Evolutionary conservation across 2,329 filamentous ascomycete genomes (phyloP).

Genomic region (Xylaria multiplex): DNA sequence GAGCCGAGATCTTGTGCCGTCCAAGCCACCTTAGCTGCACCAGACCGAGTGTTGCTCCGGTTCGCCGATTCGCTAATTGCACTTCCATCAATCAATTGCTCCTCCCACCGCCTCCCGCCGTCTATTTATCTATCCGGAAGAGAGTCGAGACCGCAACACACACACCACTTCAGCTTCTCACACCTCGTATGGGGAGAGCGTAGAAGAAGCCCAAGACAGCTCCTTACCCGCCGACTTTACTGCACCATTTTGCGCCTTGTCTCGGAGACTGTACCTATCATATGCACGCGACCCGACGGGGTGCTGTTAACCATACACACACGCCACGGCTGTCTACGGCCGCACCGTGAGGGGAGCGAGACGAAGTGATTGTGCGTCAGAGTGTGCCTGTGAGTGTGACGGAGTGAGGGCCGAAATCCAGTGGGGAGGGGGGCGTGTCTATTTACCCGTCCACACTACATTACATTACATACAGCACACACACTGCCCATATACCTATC

Average conservation of each 20-base stretch:
- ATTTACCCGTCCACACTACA: neutral
- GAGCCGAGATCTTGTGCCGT: neutral
- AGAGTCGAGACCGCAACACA: neutral
- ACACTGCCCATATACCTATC: too few species aligned
- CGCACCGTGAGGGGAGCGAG: neutral
- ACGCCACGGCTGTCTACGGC: constrained; percentile 16
- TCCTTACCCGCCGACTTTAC: constrained; percentile 14
- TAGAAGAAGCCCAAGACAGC: constrained; percentile 7
- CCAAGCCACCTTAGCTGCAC: constrained; percentile 18
- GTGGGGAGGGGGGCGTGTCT: constrained; percentile 22
- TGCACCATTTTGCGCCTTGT: constrained; percentile 19
- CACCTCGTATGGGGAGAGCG: neutral
- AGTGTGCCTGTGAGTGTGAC: constrained; percentile 14
- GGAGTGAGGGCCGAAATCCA: constrained; percentile 5
- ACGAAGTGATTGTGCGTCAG: neutral
- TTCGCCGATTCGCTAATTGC: constrained; percentile 18
- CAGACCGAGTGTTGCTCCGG: constrained; percentile 13
- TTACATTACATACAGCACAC: too few species aligned
- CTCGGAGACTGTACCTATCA: neutral
- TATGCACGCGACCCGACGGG: constrained; percentile 17
- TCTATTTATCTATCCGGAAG: constrained; percentile 3
- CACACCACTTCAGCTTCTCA: constrained; percentile 7
- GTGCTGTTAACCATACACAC: constrained; percentile 19
- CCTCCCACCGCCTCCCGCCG: constrained; percentile 9
- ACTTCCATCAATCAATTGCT: constrained; percentile 6